These are phyloP conservation scores for Geotrichum phurueaensis DNA, from an alignment of 1,139 yeast species.

Conservation along the genomic window DNA sequence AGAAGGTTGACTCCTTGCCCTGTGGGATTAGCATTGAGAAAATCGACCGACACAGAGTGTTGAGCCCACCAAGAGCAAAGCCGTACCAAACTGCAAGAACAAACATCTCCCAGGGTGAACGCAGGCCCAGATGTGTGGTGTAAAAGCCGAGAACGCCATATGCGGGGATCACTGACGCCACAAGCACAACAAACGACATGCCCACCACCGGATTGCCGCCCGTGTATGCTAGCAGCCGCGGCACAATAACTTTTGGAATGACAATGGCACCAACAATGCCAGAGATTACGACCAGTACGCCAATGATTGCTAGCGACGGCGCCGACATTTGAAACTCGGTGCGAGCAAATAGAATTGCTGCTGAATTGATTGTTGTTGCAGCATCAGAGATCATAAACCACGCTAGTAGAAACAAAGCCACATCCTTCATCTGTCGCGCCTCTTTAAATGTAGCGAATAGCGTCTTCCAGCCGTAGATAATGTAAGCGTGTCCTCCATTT, in stretches of 20 bases:
- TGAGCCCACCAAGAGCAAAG: constrained; percentile 58
- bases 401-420: constrained; percentile 52
- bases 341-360: constrained; percentile 65
- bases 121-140: constrained; percentile 45
- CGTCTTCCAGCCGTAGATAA: constrained; percentile 55
- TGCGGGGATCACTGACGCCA: constrained; percentile 58
- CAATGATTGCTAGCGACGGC: constrained; percentile 52
- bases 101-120: constrained; percentile 59
- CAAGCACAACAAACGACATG: constrained; percentile 47
- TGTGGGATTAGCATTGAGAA: constrained; percentile 59
- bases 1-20: constrained; percentile 65
- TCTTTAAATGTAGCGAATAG: constrained; percentile 47
- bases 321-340: constrained; percentile 61
- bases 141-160: constrained; percentile 62
- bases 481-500: constrained; percentile 22
- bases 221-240: constrained; percentile 32
- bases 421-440: constrained; percentile 54
- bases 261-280: constrained; percentile 58
- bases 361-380: constrained; percentile 64
- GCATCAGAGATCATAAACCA: constrained; percentile 71
- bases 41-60: constrained; percentile 58
- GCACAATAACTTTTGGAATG: constrained; percentile 45
- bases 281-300: constrained; percentile 54
- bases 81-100: constrained; percentile 66
- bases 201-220: constrained; percentile 40